These are phyloP conservation scores for Echium plantagineum DNA, from an alignment of 257 asterid species.

Conservation along the genomic window DNA sequence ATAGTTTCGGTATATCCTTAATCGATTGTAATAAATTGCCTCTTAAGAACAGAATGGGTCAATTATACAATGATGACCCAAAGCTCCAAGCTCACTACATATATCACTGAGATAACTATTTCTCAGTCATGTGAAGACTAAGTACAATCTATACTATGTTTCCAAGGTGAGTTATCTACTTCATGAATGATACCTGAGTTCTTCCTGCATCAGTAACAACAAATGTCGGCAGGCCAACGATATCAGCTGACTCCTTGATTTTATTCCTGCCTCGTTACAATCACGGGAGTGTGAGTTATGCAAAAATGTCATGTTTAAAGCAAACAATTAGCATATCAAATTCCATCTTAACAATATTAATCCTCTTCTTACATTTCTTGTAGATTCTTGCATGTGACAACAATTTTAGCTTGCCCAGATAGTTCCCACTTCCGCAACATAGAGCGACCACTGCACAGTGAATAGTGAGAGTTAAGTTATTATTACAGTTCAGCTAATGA, in stretches of 20 bases:
- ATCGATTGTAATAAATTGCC: too few relatives aligned
- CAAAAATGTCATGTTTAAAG: conserved; percentile 1
- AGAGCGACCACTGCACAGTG: conserved; percentile 52
- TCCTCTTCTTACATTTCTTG: conserved; percentile 84
- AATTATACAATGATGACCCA: too few relatives aligned
- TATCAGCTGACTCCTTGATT: conserved; percentile 80
- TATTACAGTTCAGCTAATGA: neutral
- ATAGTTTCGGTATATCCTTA: too few relatives aligned
- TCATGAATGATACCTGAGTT: conserved; percentile 91
- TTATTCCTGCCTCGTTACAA: conserved; percentile 48
- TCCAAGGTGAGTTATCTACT: too few relatives aligned
- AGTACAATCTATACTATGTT: too few relatives aligned
- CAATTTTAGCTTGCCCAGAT: conserved; percentile 89
- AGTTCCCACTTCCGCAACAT: conserved; percentile 87
- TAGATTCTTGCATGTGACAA: conserved; percentile 92
- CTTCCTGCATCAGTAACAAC: conserved; percentile 98
- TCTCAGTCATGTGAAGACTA: too few relatives aligned
- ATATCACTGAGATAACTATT: neutral
- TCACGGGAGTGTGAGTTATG: neutral
- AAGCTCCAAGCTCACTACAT: too few relatives aligned
- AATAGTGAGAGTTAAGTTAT: neutral
- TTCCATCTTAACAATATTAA: conserved; percentile 7
- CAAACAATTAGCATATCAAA: too few relatives aligned
- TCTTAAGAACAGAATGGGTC: too few relatives aligned
- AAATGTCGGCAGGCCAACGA: conserved; percentile 81